phyloP scores from a whole-genome alignment of 805 yeast species.

The Saccharomycopsis fermentans region DNA sequence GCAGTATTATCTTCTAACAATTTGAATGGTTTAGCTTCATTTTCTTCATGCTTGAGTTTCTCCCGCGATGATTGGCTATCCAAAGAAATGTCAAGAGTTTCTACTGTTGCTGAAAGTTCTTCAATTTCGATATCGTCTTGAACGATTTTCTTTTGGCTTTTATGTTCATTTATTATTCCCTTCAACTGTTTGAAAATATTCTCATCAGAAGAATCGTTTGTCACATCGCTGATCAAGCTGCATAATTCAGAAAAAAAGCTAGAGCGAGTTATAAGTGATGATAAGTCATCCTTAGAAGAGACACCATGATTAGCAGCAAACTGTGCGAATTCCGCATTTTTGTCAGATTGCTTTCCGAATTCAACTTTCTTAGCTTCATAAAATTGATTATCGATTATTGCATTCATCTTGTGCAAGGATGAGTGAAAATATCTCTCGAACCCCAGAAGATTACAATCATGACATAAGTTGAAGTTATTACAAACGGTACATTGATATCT shows the following conservation, averaged over 20 bases:
- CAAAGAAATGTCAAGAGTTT: neutral
- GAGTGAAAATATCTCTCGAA: neutral
- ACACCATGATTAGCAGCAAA: neutral
- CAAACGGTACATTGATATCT: conserved; percentile 7
- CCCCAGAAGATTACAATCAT: neutral
- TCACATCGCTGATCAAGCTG: neutral
- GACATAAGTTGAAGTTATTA: conserved; percentile 9
- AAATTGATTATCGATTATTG: neutral
- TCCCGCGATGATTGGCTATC: neutral
- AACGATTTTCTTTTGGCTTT: neutral
- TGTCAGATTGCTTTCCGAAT: neutral
- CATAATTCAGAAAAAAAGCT: neutral
- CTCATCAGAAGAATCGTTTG: neutral
- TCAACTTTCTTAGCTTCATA: neutral
- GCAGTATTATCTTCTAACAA: neutral
- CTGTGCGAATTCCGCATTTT: neutral
- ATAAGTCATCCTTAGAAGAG: neutral
- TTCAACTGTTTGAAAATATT: neutral
- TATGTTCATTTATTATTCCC: neutral
- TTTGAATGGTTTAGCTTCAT: neutral
- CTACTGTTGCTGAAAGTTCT: neutral
- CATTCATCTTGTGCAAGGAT: conserved; percentile 4
- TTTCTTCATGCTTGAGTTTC: neutral
- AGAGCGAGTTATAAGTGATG: neutral
- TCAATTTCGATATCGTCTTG: neutral